Evolutionary conservation across 164 flowering plant genomes (phyloP).

Genomic region (Sedum album): DNA sequence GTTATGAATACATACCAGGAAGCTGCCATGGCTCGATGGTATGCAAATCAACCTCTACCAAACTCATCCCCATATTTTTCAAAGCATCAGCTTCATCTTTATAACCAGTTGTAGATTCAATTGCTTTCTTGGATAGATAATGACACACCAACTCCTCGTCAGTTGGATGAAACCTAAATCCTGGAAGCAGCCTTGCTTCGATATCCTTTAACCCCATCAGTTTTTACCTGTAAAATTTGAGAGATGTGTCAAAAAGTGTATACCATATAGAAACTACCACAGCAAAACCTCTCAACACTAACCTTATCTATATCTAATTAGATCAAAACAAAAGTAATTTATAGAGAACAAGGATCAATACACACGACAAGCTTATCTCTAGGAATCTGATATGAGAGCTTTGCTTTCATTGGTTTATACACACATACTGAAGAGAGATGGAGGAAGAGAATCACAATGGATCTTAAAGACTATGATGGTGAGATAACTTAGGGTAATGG

Average conservation of each 20-base stretch:
- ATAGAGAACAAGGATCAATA: not conserved
- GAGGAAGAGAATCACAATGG: not conserved
- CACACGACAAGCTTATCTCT: not conserved
- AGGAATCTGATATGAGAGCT: not conserved
- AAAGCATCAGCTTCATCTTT: constrained; percentile 19
- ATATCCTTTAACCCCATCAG: constrained; percentile 62
- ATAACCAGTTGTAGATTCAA: constrained; percentile 16
- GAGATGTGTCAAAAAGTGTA: not conserved
- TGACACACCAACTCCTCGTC: constrained; percentile 83
- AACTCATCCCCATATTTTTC: constrained; percentile 26
- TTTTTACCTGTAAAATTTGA: not conserved
- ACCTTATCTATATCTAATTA: not conserved
- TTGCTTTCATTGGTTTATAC: not conserved
- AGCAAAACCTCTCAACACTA: not conserved
- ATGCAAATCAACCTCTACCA: constrained; percentile 78
- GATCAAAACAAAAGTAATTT: not conserved
- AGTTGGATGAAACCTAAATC: constrained; percentile 72
- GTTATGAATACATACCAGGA: constrained; percentile 39
- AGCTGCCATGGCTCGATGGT: constrained; percentile 89
- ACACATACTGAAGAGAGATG: not conserved
- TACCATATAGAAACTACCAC: not conserved
- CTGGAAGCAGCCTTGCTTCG: constrained; percentile 73
- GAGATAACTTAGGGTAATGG: not conserved
- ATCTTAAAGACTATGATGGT: not conserved
- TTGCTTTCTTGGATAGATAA: constrained; percentile 59